A percentile compares a stretch with the other conserved stretches of the same genome.
Evolutionary conservation across 1,139 yeast genomes (phyloP).

Genomic region (Pneumocystis canis): DNA sequence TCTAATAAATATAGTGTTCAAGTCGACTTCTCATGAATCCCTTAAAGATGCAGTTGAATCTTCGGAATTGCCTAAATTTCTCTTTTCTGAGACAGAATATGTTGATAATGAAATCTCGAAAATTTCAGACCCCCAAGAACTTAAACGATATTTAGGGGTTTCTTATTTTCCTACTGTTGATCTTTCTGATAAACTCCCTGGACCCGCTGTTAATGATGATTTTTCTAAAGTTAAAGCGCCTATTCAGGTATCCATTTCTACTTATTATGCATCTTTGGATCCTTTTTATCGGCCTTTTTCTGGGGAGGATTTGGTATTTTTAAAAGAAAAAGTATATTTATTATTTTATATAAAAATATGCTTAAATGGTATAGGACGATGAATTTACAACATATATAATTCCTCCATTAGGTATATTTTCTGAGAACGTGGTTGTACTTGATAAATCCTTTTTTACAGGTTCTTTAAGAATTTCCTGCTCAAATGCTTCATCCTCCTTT

Average conservation of each 20-base stretch:
- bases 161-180: constrained; percentile 77
- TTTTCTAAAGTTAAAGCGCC: constrained; percentile 75
- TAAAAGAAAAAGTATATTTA: constrained; percentile 44
- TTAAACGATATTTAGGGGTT: constrained; percentile 70
- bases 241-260: constrained; percentile 82
- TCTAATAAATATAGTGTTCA: not conserved
- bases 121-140: constrained; percentile 35
- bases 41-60: not conserved
- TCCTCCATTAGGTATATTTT: constrained; percentile 73
- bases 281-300: constrained; percentile 63
- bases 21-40: not conserved
- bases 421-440: constrained; percentile 57
- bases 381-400: constrained; percentile 32
- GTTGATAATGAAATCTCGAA: not conserved
- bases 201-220: constrained; percentile 73
- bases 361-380: constrained; percentile 12
- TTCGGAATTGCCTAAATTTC: not conserved
- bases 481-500: not conserved
- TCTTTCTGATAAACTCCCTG: constrained; percentile 64
- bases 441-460: no score
- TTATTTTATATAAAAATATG: constrained; percentile 24
- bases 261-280: constrained; percentile 74
- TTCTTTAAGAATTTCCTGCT: not conserved
- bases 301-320: constrained; percentile 67
- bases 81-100: not conserved